Percentiles rank a stretch among this genome's conserved stretches.
These are phyloP conservation scores for Mrakia blollopis DNA, from an alignment of 768 basidiomycete species.

Conservation along the genomic window DNA sequence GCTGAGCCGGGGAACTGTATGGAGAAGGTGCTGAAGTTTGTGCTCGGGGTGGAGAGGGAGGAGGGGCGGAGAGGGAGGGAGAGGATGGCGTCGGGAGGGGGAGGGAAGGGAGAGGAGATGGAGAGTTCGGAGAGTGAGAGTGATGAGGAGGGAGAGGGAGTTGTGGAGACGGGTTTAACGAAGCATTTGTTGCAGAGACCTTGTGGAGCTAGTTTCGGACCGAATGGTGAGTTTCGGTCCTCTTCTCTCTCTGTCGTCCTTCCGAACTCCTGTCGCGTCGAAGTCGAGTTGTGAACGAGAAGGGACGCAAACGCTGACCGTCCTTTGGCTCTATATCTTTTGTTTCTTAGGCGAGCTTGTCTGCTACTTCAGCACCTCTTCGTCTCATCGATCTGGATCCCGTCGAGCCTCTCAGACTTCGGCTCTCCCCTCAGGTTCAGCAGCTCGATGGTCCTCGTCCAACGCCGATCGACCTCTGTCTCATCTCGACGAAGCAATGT, in stretches of 20 bases:
- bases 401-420: conserved; percentile 12
- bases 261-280: no score
- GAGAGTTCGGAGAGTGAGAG: conserved; percentile 67
- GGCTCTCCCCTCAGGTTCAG: conserved; percentile 12
- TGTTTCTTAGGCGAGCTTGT: conserved; percentile 65
- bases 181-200: conserved; percentile 79
- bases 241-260: no score
- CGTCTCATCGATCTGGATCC: conserved; percentile 31
- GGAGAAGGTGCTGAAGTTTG: conserved; percentile 52
- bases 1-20: conserved; percentile 51
- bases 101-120: conserved; percentile 43
- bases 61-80: conserved; percentile 35
- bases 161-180: conserved; percentile 54
- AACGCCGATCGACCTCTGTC: conserved; percentile 32
- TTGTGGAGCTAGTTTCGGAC: conserved; percentile 82
- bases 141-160: conserved; percentile 40
- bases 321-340: conserved; percentile 12
- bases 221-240: conserved; percentile 58
- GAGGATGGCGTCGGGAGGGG: conserved; percentile 40
- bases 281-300: neutral
- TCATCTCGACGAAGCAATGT: conserved; percentile 14
- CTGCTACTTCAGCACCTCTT: conserved; percentile 59
- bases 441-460: conserved; percentile 23
- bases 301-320: conserved; percentile 19
- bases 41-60: conserved; percentile 55